Conservation (phyloP, 768 basidiomycete species). For the Phylloporus rhodoxanthus region DNA sequence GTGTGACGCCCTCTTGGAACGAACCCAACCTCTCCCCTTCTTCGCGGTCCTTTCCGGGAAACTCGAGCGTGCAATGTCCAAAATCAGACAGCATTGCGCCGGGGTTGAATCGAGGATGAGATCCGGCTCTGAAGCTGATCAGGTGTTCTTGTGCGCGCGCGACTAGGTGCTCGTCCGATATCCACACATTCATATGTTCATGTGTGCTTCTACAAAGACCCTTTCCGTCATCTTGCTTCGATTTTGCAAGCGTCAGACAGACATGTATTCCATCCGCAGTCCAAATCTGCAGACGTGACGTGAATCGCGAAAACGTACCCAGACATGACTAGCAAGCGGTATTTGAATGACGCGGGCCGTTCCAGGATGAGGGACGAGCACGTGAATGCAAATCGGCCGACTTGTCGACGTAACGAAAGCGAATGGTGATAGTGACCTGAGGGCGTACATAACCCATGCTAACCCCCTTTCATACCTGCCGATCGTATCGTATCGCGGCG, state of each 20-base stretch:
- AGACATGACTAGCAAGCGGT: not conserved
- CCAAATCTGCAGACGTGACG: not conserved
- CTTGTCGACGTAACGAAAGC: not conserved
- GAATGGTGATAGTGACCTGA: not conserved
- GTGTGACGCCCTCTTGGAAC: not conserved
- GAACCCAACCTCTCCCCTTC: not conserved
- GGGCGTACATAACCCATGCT: not conserved
- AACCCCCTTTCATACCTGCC: not conserved
- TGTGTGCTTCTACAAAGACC: not conserved
- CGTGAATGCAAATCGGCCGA: not conserved
- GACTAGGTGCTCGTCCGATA: not conserved
- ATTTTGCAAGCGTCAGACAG: not conserved
- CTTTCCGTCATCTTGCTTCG: not conserved
- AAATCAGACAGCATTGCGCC: not conserved
- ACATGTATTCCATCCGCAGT: not conserved
- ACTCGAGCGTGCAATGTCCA: not conserved
- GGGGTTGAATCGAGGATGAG: not conserved
- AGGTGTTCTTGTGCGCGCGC: not conserved
- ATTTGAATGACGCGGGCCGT: not conserved
- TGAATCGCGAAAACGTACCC: not conserved
- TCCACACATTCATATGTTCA: not conserved
- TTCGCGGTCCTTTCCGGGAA: not conserved
- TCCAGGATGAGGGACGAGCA: not conserved
- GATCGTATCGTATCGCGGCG: not conserved
- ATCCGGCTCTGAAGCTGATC: not conserved